phyloP scores from a whole-genome alignment of 768 basidiomycete species.

The Mycena alexandri region DNA sequence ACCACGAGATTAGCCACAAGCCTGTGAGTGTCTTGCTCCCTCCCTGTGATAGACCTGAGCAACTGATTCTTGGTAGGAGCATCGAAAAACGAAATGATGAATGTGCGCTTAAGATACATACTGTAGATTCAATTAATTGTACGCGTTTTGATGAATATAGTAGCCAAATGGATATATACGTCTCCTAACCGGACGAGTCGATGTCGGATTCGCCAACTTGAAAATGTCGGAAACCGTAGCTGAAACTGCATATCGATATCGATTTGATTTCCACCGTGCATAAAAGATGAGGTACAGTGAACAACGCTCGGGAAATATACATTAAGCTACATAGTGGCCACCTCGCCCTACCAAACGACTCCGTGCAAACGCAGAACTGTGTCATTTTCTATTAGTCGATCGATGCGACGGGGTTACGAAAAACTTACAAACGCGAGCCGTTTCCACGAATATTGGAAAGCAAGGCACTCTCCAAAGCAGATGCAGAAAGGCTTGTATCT shows the following conservation, averaged over 20 bases:
- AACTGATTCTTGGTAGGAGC: constrained; percentile 23
- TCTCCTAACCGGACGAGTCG: no score
- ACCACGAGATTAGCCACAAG: constrained; percentile 69
- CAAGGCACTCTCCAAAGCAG: constrained; percentile 84
- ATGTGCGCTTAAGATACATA: no score
- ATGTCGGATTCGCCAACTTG: no score
- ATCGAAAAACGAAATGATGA: constrained; percentile 29
- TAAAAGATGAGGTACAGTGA: no score
- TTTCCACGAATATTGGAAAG: constrained; percentile 79
- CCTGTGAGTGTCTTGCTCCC: constrained; percentile 25
- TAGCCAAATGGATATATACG: no score
- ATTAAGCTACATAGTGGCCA: constrained; percentile 17
- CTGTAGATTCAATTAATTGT: no score
- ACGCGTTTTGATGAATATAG: no score
- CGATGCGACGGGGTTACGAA: neutral
- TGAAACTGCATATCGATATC: no score
- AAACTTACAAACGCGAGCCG: constrained; percentile 76
- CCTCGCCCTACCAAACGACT: constrained; percentile 52
- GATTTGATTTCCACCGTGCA: no score
- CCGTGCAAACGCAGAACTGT: constrained; percentile 54
- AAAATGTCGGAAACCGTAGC: no score
- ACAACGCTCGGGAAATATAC: no score
- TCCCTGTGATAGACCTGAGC: no score
- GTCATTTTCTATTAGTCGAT: neutral
- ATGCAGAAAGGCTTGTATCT: constrained; percentile 84